phyloP scores from a whole-genome alignment of 2,329 filamentous ascomycete species.

The Sclerotinia sclerotiorum region DNA sequence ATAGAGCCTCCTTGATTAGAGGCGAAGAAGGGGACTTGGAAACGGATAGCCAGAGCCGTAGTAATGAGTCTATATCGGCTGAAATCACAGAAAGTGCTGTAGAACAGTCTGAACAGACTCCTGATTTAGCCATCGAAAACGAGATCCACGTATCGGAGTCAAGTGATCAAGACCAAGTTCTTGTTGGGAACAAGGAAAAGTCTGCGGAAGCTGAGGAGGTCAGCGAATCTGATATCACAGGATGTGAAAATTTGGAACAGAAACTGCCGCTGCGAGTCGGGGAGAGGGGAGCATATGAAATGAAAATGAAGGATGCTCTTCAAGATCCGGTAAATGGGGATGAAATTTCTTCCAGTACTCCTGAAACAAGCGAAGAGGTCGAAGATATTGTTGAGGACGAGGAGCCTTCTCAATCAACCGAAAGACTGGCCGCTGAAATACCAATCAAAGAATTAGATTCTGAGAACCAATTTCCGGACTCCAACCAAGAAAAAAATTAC shows the following conservation, averaged over 20 bases:
- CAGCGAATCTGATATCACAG: not conserved
- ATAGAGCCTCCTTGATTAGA: no score
- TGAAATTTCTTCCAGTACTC: not conserved
- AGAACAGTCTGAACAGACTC: no score
- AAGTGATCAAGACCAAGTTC: not conserved
- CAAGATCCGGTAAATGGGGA: not conserved
- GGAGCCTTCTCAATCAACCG: not conserved
- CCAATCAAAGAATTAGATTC: no score
- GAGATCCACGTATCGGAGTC: not conserved
- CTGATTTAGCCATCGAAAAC: not conserved
- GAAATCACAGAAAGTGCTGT: no score
- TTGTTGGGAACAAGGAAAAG: not conserved
- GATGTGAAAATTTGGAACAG: not conserved
- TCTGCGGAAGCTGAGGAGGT: not conserved
- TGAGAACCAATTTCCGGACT: rapidly evolving
- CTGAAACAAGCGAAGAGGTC: not conserved
- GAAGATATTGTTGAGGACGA: not conserved
- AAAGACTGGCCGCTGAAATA: not conserved
- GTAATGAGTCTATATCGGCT: no score
- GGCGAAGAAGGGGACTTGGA: no score
- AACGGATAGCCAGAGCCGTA: no score
- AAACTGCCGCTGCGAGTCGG: not conserved
- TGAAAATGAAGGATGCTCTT: not conserved
- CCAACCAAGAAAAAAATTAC: rapidly evolving
- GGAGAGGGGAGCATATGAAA: not conserved